phyloP scores from a whole-genome alignment of 2,329 filamentous ascomycete species.

The Hysterium pulicare region DNA sequence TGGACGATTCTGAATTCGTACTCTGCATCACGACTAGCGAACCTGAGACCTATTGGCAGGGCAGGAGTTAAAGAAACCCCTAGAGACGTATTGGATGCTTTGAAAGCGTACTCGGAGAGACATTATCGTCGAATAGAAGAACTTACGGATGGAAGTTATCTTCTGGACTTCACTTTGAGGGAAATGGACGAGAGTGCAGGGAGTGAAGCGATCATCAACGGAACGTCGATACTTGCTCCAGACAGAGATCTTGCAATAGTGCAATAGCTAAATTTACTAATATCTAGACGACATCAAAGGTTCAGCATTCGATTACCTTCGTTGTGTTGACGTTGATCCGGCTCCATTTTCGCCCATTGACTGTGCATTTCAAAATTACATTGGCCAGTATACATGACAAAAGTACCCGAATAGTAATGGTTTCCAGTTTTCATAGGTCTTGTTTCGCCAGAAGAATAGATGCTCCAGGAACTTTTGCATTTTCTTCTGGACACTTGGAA shows the following conservation, averaged over 20 bases:
- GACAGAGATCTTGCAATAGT: constrained; percentile 31
- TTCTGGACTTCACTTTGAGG: constrained; percentile 87
- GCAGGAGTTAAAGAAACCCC: constrained; percentile 45
- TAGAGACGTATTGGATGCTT: constrained; percentile 80
- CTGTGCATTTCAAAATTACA: constrained; percentile 49
- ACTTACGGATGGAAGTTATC: constrained; percentile 86
- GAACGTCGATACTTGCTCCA: constrained; percentile 17
- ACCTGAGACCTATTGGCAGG: constrained; percentile 48
- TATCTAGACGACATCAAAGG: not conserved
- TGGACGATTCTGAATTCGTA: constrained; percentile 77
- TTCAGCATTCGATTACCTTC: constrained; percentile 48
- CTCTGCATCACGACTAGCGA: constrained; percentile 72
- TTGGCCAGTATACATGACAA: constrained; percentile 54
- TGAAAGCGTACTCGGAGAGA: constrained; percentile 86
- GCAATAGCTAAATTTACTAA: constrained; percentile 11
- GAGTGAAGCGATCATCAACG: constrained; percentile 24
- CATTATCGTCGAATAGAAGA: constrained; percentile 90
- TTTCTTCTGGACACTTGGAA: constrained; percentile 19
- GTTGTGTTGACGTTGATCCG: constrained; percentile 64
- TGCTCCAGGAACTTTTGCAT: constrained; percentile 39
- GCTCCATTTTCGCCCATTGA: constrained; percentile 55
- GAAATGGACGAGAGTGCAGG: constrained; percentile 76
- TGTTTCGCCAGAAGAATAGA: constrained; percentile 48
- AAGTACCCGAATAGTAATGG: constrained; percentile 51
- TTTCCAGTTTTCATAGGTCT: constrained; percentile 49